A percentile compares a stretch with the other conserved stretches of the same genome.
Conservation (phyloP, 2,329 filamentous ascomycete genomes). For the Byssochlamys sp. region DNA sequence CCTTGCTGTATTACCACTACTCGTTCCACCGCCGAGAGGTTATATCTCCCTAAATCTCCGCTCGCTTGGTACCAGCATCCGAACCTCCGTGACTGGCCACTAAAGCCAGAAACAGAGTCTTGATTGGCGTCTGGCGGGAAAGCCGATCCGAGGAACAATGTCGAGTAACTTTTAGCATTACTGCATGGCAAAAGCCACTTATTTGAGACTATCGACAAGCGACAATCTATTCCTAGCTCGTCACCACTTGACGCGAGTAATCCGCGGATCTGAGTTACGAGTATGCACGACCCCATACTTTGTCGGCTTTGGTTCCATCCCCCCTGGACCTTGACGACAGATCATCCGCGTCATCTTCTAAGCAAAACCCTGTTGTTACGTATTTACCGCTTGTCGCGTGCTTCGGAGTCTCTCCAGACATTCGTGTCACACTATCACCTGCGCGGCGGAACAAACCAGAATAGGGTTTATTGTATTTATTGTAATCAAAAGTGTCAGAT, state of each 20-base stretch:
- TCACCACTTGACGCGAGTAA: neutral
- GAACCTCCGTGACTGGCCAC: neutral
- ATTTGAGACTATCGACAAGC: neutral
- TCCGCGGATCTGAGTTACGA: neutral
- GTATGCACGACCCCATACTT: neutral
- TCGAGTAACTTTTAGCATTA: neutral
- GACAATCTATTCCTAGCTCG: neutral
- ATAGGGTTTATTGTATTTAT: neutral
- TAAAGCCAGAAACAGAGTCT: neutral
- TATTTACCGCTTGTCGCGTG: neutral
- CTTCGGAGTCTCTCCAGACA: neutral
- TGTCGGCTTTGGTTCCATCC: neutral
- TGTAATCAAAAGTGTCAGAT: neutral
- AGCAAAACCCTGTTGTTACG: neutral
- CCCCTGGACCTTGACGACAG: neutral
- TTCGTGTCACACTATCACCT: neutral
- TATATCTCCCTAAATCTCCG: conserved; percentile 1
- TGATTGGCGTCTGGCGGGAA: neutral
- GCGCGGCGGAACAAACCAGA: neutral
- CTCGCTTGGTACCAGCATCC: neutral
- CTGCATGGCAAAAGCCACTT: neutral
- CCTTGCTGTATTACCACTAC: neutral
- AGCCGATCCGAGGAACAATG: neutral
- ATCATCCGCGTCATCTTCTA: neutral
- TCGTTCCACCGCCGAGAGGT: neutral